A percentile compares a stretch with the other conserved stretches of the same genome.
Conservation (phyloP, 345 rosid species). For the Pistacia vera region DNA sequence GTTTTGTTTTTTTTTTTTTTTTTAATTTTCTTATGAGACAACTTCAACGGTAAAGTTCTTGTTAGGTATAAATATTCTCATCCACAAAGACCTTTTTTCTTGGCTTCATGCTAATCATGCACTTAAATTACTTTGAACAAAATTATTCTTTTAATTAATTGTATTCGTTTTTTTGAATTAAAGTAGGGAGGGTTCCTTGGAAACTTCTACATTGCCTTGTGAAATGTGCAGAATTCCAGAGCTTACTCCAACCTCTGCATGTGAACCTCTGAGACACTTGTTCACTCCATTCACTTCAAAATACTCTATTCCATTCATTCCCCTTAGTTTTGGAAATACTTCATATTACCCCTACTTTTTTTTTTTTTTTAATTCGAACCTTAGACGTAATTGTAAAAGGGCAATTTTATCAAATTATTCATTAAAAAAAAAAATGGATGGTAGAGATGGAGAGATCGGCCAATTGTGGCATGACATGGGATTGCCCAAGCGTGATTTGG, state of each 20-base stretch:
- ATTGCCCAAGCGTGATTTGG: no score
- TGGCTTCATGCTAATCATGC: neutral
- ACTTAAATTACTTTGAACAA: neutral
- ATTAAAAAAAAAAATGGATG: no score
- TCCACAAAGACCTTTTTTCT: neutral
- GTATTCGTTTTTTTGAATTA: neutral
- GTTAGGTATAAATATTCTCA: conserved; percentile 6
- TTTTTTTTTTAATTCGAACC: no score
- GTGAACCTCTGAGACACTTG: conserved; percentile 11
- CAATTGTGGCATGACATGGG: no score
- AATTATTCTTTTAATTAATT: no score
- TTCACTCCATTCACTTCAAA: neutral
- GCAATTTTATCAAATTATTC: no score
- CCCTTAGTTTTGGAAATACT: no score
- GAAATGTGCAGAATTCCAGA: conserved; percentile 8
- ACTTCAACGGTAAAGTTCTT: neutral
- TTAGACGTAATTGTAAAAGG: no score
- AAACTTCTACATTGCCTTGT: conserved; percentile 27
- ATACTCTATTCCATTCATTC: no score
- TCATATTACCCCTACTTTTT: neutral
- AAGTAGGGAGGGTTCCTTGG: neutral
- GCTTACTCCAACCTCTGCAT: neutral
- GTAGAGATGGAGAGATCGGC: no score
- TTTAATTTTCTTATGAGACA: neutral
- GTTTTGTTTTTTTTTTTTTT: neutral